Evolutionary conservation across 2,329 filamentous ascomycete genomes (phyloP), one percentile per base, ranked within the genome.

Genomic region (Colletotrichum euphorbiae): DNA sequence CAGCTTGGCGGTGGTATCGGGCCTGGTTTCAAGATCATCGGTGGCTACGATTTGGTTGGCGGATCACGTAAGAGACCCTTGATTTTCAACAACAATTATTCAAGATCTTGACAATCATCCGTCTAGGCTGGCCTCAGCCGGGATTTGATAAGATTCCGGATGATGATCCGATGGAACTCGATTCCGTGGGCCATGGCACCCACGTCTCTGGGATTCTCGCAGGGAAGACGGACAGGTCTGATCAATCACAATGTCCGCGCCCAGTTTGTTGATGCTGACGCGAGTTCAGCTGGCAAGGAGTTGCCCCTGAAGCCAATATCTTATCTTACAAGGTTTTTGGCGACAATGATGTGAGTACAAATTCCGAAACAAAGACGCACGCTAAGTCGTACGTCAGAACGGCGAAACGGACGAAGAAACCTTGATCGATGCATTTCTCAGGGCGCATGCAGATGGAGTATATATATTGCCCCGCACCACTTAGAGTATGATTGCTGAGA

Each of bases 161-260:
- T 46, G 71, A 73, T 11, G 76, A 80, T 19, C 79, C 78, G 0
- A 75, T 76, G 72, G 79, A 68, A 24, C n/a, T 50, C 7, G 40
- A 79, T 38, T 72, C 71, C 4, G 70, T 75, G 19, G 77, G 77
- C 1, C 79, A 81, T 42, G 79, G 79, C 1, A 81, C 79, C 3
- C 79, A 81, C 57, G 75, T 77, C 3, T 70, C 75, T 13, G 76
- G 75, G 1, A 77, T 77, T 19, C 70, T 76, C 31, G 75, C 70
- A 7, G 69, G 69, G 7, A 52, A 60, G 7, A 58, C 62, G 9
- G 67, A 63, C 11, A 57, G 40, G 69, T 71, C 33, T 17, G 61
- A 9, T 5, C 1, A 28, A 28, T 8, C 28, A 28, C 28, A 8
- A 6, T 28, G 28, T 28, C 28, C 28, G 28, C 28, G 28, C 6